phyloP scores from a whole-genome alignment of 805 yeast genomes.

The Pichia exigua region DNA sequence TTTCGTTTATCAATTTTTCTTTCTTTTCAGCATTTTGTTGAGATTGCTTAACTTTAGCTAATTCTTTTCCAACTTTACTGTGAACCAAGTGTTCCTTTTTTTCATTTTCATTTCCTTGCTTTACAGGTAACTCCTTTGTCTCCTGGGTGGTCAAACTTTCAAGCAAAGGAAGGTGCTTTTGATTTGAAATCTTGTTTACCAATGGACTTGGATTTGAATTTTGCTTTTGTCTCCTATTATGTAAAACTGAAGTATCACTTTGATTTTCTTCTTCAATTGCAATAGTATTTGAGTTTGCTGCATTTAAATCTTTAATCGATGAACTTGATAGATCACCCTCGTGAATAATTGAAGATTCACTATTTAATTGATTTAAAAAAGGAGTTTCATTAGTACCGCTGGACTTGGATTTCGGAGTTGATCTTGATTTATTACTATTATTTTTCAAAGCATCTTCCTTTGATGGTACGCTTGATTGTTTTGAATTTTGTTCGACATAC shows the following conservation, averaged over 20 bases:
- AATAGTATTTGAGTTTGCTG: not conserved
- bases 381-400: slow-evolving; percentile 16
- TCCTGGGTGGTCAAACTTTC: not conserved
- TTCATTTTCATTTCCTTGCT: not conserved
- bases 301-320: not conserved
- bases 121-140: slow-evolving; percentile 1
- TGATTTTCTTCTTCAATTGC: not conserved
- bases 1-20: not conserved
- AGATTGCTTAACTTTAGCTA: not conserved
- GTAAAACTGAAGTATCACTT: not conserved
- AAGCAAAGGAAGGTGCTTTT: not conserved
- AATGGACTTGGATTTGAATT: not conserved
- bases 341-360: slow-evolving; percentile 3
- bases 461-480: slow-evolving; percentile 26
- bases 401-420: not conserved
- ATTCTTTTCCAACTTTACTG: not conserved
- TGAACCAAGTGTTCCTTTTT: not conserved
- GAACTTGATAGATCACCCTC: slow-evolving; percentile 18
- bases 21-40: not conserved
- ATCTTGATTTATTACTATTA: slow-evolving; percentile 7
- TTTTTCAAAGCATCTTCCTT: slow-evolving; percentile 21
- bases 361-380: slow-evolving; percentile 14
- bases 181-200: not conserved
- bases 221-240: not conserved
- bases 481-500: slow-evolving; percentile 11